Conservation (phyloP, 306 rosid genomes). For the Glycine latifolia region DNA sequence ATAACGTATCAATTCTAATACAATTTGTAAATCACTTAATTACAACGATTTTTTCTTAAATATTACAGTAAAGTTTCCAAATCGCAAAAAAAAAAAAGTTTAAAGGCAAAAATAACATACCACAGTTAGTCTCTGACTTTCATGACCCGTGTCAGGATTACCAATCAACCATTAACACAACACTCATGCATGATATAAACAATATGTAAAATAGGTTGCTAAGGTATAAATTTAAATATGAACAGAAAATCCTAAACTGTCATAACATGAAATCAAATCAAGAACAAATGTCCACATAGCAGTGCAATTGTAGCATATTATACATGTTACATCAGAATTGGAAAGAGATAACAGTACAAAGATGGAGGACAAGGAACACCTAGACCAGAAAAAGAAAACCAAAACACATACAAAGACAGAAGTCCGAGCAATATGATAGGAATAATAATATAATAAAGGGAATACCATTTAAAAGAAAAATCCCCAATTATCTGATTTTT, state of each 20-base stretch:
- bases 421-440: background rate
- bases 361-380: background rate
- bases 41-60: background rate
- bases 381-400: background rate
- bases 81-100: constrained; percentile 1
- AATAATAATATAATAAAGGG: constrained; percentile 16
- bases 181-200: background rate
- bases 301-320: background rate
- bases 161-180: constrained; percentile 4
- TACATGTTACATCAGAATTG: background rate
- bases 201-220: background rate
- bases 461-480: constrained; percentile 21
- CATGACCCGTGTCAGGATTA: background rate
- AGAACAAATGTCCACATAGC: background rate
- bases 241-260: background rate
- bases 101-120: constrained; percentile 29
- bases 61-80: background rate
- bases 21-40: constrained; percentile 4
- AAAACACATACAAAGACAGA: background rate
- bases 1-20: background rate
- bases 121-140: background rate
- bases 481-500: constrained; percentile 22
- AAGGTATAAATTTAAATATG: constrained; percentile 16
- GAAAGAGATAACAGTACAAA: background rate
- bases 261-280: constrained; percentile 8